Conservation (phyloP, 352 stramenopile species). For the Salisapilia sapeloensis region DNA sequence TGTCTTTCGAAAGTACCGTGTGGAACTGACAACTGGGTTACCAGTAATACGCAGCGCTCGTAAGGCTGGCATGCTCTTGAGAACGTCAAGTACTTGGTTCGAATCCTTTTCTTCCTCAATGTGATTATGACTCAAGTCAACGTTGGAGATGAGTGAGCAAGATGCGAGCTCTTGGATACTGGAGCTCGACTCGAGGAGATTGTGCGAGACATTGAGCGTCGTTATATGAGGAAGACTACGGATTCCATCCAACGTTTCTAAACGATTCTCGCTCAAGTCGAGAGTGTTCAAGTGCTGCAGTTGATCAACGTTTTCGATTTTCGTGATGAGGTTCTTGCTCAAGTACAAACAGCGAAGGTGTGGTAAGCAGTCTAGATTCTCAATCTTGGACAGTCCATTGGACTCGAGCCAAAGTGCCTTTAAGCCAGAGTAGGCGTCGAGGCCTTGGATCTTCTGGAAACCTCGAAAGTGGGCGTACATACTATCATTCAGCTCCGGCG, state of each 20-base stretch:
- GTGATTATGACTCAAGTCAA: slow-evolving; percentile 88
- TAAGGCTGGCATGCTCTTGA: slow-evolving; percentile 68
- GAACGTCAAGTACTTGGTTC: slow-evolving; percentile 59
- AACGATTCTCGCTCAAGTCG: slow-evolving; percentile 85
- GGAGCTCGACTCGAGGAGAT: slow-evolving; percentile 54
- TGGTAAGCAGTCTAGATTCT: slow-evolving; percentile 49
- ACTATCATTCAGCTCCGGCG: slow-evolving; percentile 88
- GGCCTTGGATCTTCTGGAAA: slow-evolving; percentile 87
- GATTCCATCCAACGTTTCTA: slow-evolving; percentile 74
- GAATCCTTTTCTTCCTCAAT: slow-evolving; percentile 58
- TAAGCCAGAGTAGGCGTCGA: slow-evolving; percentile 86
- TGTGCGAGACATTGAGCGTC: slow-evolving; percentile 84
- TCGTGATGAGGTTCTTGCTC: slow-evolving; percentile 85
- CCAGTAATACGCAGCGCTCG: slow-evolving; percentile 63
- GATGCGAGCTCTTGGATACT: slow-evolving; percentile 56
- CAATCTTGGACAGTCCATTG: slow-evolving; percentile 83
- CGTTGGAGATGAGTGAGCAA: slow-evolving; percentile 64
- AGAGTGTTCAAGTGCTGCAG: slow-evolving; percentile 80
- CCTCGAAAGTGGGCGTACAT: slow-evolving; percentile 89
- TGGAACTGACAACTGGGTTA: slow-evolving; percentile 84
- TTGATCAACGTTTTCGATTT: slow-evolving; percentile 44
- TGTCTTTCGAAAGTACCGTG: slow-evolving; percentile 87
- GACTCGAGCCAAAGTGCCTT: slow-evolving; percentile 93
- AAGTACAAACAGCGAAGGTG: slow-evolving; percentile 87
- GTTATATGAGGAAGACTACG: slow-evolving; percentile 47